Evolutionary conservation across 2,329 filamentous ascomycete species (phyloP), one percentile per base, ranked within the genome.

Genomic region (Hymenotorrendiella dingleyae): DNA sequence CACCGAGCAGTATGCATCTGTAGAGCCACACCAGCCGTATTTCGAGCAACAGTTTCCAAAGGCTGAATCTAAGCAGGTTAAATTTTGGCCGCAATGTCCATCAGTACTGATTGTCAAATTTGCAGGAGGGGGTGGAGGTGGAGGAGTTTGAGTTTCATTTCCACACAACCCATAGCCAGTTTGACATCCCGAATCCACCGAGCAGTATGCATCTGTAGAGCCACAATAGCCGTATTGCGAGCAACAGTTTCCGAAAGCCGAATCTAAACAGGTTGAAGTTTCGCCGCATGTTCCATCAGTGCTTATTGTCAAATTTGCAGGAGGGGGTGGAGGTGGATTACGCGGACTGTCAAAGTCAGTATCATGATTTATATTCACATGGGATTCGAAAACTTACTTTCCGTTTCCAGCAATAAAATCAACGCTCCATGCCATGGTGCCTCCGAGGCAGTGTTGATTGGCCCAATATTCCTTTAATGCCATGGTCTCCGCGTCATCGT

Each of bases 401-500:
- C 54, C 54, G 47, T 41, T 43, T 5, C 47, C 48, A 28, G 45
- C 48, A 19, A 42, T 26, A 14, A 56, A 48, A 29, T 62, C 60
- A 12, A 59, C 42, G 26, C 54, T 54, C 58, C 56, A 62, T 8
- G 54, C 42, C 34, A 54, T 50, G 6, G 53, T 52, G 1, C 61
- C 61, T 11, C 56, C 54, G 4, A 63, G 29, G 40, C 61, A 63
- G 20, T 52, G 45, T 8, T 46, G 16, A 24, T 58, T 48, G 8
- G 54, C 54, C 41, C 47, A 62, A 1, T 26, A 38, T 11, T 35
- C 47, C 48, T 68, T 67, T 26, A 53, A 22, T 24, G 57, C 49
- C 12, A 67, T 54, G 0, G 67, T 69, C 1, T 61, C 57, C 1
- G 45, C 37, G 41, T 69, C 64, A 48, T 70, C 67, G 29, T 56